Evolutionary conservation across 164 flowering plant genomes (phyloP), one percentile per base, ranked within the genome.

Genomic region (Umbellularia californica): DNA sequence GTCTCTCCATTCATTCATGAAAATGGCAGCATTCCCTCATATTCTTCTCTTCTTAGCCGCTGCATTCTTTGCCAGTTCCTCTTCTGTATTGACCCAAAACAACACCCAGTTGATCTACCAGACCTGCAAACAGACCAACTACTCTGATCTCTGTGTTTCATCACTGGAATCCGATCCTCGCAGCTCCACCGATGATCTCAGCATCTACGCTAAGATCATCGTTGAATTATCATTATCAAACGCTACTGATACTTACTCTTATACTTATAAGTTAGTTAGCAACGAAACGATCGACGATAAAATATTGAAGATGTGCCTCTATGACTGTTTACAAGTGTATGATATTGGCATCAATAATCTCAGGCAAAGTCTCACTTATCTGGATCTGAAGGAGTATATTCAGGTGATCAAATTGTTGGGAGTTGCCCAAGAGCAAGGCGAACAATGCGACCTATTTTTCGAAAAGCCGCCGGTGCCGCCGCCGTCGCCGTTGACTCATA

Each of bases 101-200:
- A 47, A 12, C 27, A 41, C 12, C 71, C 22, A 9, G 22, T 69
- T 69, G 15, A 50, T 69, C 12, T 2, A 47, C 20, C 19, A 22
- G 13, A 47, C 71, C 11, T 69, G 71, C 71, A 69, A 47, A 11
- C 41, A 47, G 35, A 69, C 27, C 14, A 11, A 47, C 24, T n/a
- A 69, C 27, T 69, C 41, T 25, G 52, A 69, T 2, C 14, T 50
- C 55, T 69, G 71, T n/a, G 55, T 69, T 23, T 7, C 58, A 12
- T 20, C 71, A 9, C 71, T 69, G 4, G 55, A 41, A 50, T 69
- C 71, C 71, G 55, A 69, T 23, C 71, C 71, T 12, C 55, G 71
- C 10, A 69, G 71, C 71, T 41, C 69, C 25, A 47, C 52, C 52
- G 2, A 30, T 0, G 71, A 69, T 69, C 52, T 69, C 15, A 41